Conservation (phyloP, 495 filamentous ascomycete genomes). For the Pyronema domesticum region DNA sequence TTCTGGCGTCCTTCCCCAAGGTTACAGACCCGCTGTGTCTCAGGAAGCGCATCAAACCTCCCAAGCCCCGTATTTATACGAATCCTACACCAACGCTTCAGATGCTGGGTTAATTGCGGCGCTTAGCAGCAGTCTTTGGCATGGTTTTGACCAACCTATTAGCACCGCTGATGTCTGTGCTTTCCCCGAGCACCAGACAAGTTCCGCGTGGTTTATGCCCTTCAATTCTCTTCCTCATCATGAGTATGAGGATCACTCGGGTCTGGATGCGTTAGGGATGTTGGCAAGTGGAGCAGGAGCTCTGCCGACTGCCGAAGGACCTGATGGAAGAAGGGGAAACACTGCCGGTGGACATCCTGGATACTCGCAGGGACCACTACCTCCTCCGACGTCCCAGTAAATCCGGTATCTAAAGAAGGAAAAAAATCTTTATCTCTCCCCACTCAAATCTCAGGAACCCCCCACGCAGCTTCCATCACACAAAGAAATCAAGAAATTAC, state of each 20-base stretch:
- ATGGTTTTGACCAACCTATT: constrained; percentile 15
- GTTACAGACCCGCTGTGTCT: neutral
- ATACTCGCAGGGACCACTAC: too few species aligned
- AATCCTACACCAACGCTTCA: constrained; percentile 19
- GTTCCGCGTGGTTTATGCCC: constrained; percentile 75
- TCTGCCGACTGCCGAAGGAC: neutral
- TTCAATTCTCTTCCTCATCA: constrained; percentile 43
- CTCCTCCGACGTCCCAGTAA: too few species aligned
- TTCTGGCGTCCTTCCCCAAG: too few species aligned
- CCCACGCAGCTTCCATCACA: too few species aligned
- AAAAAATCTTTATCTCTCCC: too few species aligned
- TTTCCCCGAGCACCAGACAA: constrained; percentile 28
- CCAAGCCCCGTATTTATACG: constrained; percentile 18
- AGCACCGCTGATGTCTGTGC: constrained; percentile 17
- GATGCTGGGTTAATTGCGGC: constrained; percentile 14
- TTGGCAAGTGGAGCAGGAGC: constrained; percentile 13
- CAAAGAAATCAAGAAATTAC: too few species aligned
- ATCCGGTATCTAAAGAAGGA: too few species aligned
- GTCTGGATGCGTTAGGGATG: constrained; percentile 18
- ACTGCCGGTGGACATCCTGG: too few species aligned
- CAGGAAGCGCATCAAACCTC: constrained; percentile 11
- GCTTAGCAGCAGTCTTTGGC: constrained; percentile 18
- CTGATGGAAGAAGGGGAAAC: too few species aligned
- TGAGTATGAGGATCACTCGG: constrained; percentile 44
- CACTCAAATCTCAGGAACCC: too few species aligned